phyloP scores from a whole-genome alignment of 2,329 filamentous ascomycete species.

The Tolypocladium guangdongense region DNA sequence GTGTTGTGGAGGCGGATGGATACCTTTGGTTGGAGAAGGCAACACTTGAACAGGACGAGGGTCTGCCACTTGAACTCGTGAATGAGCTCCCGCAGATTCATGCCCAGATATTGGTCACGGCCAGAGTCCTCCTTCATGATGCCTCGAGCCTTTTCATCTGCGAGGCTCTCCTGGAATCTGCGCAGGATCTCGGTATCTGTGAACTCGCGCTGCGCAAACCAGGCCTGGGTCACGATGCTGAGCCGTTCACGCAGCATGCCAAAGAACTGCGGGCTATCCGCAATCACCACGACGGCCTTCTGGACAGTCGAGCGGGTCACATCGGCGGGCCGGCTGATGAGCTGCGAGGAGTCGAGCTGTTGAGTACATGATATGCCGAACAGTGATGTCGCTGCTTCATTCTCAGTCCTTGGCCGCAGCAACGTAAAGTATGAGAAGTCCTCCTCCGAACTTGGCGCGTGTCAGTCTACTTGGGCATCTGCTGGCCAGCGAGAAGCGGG shows the following conservation, averaged over 20 bases:
- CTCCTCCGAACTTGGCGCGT: slow-evolving; percentile 57
- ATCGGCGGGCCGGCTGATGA: slow-evolving; percentile 71
- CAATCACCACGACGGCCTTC: slow-evolving; percentile 93
- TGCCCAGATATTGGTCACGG: slow-evolving; percentile 77
- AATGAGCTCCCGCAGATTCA: slow-evolving; percentile 81
- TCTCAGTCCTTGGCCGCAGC: slow-evolving; percentile 46
- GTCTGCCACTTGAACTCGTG: slow-evolving; percentile 94
- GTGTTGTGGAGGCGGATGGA: neutral
- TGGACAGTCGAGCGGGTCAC: slow-evolving; percentile 97
- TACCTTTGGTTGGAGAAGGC: slow-evolving; percentile 89
- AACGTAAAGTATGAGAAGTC: slow-evolving; percentile 99
- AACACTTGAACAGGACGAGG: slow-evolving; percentile 85
- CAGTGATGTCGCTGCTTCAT: slow-evolving; percentile 60
- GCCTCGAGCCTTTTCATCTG: slow-evolving; percentile 50
- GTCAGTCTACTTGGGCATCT: slow-evolving; percentile 5
- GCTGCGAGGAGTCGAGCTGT: slow-evolving; percentile 69
- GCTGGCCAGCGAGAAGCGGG: neutral
- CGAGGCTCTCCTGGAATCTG: slow-evolving; percentile 83
- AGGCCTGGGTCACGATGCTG: slow-evolving; percentile 82
- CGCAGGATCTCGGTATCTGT: slow-evolving; percentile 81
- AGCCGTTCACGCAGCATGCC: slow-evolving; percentile 84
- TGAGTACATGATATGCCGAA: slow-evolving; percentile 95
- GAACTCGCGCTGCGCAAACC: slow-evolving; percentile 94
- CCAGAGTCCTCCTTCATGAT: slow-evolving; percentile 55
- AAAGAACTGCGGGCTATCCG: slow-evolving; percentile 81